Conservation (phyloP, 1,284 basidiomycete genomes). For the Cryptococcus sp. region DNA sequence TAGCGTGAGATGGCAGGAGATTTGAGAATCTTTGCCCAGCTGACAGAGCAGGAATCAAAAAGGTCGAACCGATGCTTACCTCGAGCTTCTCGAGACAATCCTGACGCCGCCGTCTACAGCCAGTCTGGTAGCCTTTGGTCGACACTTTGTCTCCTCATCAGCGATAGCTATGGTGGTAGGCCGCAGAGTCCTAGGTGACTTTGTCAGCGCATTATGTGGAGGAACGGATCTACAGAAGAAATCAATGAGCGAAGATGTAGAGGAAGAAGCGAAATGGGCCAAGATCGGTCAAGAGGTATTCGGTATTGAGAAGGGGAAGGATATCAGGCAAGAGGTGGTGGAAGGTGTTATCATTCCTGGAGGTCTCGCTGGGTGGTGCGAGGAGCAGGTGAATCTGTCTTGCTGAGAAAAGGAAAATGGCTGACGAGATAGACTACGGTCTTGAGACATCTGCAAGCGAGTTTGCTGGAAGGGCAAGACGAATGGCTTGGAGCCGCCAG, state of each 20-base stretch:
- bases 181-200: slow-evolving; percentile 35
- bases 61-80: slow-evolving; percentile 73
- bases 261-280: slow-evolving; percentile 19
- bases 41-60: slow-evolving; percentile 55
- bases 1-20: slow-evolving; percentile 9
- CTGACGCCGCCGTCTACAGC: slow-evolving; percentile 54
- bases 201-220: slow-evolving; percentile 30
- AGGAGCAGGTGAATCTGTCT: slow-evolving; percentile 74
- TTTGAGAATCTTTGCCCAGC: not conserved
- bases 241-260: slow-evolving; percentile 10
- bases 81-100: slow-evolving; percentile 37
- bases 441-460: slow-evolving; percentile 78
- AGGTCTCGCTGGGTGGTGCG: slow-evolving; percentile 63
- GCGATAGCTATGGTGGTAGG: slow-evolving; percentile 42
- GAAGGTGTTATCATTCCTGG: slow-evolving; percentile 50
- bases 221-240: slow-evolving; percentile 19
- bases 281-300: slow-evolving; percentile 25
- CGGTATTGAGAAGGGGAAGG: slow-evolving; percentile 21
- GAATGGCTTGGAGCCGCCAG: slow-evolving; percentile 89
- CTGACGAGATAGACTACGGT: slow-evolving; percentile 62
- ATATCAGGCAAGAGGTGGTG: slow-evolving; percentile 32
- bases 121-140: slow-evolving; percentile 44
- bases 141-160: slow-evolving; percentile 37
- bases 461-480: slow-evolving; percentile 82
- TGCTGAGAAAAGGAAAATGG: not conserved